Conservation (phyloP, 257 asterid genomes). For the Perilla frutescens region DNA sequence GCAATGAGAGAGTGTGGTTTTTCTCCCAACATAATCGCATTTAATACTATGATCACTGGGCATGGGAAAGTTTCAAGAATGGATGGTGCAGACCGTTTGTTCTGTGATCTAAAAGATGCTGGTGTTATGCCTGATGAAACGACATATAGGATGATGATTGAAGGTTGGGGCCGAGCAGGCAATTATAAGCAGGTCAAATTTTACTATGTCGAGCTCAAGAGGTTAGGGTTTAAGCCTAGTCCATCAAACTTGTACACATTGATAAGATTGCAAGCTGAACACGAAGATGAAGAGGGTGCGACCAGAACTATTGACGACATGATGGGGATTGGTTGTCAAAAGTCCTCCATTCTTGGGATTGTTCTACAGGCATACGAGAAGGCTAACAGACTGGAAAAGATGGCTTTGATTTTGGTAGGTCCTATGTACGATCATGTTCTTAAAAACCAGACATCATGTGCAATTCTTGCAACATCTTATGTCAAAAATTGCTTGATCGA, state of each 20-base stretch:
- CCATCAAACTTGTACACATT: conserved; percentile 76
- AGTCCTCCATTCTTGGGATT: conserved; percentile 73
- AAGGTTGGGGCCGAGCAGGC: conserved; percentile 90
- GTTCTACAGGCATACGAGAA: conserved; percentile 77
- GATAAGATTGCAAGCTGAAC: conserved; percentile 80
- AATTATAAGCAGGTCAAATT: conserved; percentile 54
- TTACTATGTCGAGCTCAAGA: conserved; percentile 63
- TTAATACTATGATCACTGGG: conserved; percentile 88
- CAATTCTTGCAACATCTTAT: conserved; percentile 71
- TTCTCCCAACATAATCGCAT: conserved; percentile 73
- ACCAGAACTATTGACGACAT: conserved; percentile 61
- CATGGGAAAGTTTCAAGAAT: conserved; percentile 70
- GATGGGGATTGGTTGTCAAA: conserved; percentile 70
- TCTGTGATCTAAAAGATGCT: conserved; percentile 51
- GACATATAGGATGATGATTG: conserved; percentile 84
- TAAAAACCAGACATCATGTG: conserved; percentile 64
- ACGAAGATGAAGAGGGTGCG: conserved; percentile 67
- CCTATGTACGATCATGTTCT: conserved; percentile 63
- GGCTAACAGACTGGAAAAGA: conserved; percentile 56
- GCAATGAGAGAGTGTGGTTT: conserved; percentile 72
- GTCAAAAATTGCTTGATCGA: conserved; percentile 65
- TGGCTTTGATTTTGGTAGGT: conserved; percentile 60
- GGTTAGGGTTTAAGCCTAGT: conserved; percentile 69
- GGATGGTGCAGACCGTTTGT: conserved; percentile 64
- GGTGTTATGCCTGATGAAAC: conserved; percentile 82